Base-by-base conservation (phyloP, 2,329 filamentous ascomycete genomes). In the Neonectria faginata region DNA sequence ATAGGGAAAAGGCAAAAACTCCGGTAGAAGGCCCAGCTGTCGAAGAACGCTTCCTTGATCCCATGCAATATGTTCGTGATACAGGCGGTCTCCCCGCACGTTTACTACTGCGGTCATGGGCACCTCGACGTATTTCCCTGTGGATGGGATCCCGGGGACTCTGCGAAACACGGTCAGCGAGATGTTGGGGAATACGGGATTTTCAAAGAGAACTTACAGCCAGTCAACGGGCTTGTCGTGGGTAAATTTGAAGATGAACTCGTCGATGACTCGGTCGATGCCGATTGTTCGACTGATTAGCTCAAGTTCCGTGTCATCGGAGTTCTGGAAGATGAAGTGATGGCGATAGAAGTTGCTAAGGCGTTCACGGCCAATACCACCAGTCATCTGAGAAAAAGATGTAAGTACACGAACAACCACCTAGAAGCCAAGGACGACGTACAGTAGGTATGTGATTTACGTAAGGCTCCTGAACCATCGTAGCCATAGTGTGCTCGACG, bases 381-480 rank as follows among this genome's bases (percentile, higher is more conserved):
- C 92, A 0, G 89, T 90, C 66, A 89, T 74, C 80, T 84, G 18
- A 22, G n/a, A 1, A 3, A 0, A 7, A 22, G 5, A 12, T n/a
- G 14, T 63, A 6, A 65, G 51, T 20, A 50, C 2, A 27, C 3
- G 22, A 14, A 5, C 14, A 5, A 20, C 53, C 8, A 41, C 18
- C 5, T 5, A 1, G 0, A 1, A 2, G 0, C 1, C 0, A 10
- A 14, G 8, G 12, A 1, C 2, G 18, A 70, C 84, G 81, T 71
- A 89, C 83, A 0, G 91, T 93, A 0, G 91, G 89, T 2, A 93
- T 83, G 73, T 94, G 90, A 73, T 94, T 94, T 1, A 94, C 91
- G 72, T 94, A 93, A 2, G 91, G 92, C 75, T 93, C 88, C 52
- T 89, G 83, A 2, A 93, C 91, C 91, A 94, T 94, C 0, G 91